Evolutionary conservation across 495 filamentous ascomycete species (phyloP), one percentile per base, ranked within the genome.

Genomic region (Penicillium crystallinum): DNA sequence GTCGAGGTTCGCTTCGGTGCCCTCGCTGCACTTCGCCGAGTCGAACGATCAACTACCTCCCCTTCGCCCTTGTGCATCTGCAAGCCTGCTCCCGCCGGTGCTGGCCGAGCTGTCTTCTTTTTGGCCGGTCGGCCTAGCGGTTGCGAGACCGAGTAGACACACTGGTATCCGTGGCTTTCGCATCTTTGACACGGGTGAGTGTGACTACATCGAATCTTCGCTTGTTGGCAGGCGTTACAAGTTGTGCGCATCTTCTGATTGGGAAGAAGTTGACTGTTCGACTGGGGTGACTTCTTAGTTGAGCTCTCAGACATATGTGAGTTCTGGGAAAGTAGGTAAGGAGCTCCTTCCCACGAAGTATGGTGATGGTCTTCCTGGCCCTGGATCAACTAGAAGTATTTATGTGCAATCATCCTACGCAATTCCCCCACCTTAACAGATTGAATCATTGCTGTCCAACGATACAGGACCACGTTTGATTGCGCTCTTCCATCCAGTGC

Each of bases 171-270:
- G 25, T 75, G 71, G 34, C 66, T 75, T 36, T 68, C 62, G 31
- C 76, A 78, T 52, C 74, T 58, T 12, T 64, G 65, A 48, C 76
- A 78, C 2, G 67, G 65, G 11, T 70, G 72, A 30, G 73, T 48
- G 48, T 75, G 73, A 31, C 72, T 72, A 59, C 76, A 78, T n/a
- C 73, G 66, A 18, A 78, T 71, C 46, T 78, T 78, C 11, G 69
- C 71, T 41, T 77, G 67, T 39, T 77, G 72, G 31, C 74, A 78
- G 15, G 72, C 67, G 50, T 78, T 76, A 58, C 76, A 78, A 0
- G 74, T 77, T 1, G 68, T 68, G 43, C 74, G 72, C 33, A 76
- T 64, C 46, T 75, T 76, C 54, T 53, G 34, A 41, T 42, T 50
- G 18, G 29, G 48, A 34, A 42, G 48, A 8, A 48, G 31, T 15